Evolutionary conservation across 2,329 filamentous ascomycete genomes (phyloP), one percentile per base, ranked within the genome.

Genomic region (Colletotrichum aenigma): DNA sequence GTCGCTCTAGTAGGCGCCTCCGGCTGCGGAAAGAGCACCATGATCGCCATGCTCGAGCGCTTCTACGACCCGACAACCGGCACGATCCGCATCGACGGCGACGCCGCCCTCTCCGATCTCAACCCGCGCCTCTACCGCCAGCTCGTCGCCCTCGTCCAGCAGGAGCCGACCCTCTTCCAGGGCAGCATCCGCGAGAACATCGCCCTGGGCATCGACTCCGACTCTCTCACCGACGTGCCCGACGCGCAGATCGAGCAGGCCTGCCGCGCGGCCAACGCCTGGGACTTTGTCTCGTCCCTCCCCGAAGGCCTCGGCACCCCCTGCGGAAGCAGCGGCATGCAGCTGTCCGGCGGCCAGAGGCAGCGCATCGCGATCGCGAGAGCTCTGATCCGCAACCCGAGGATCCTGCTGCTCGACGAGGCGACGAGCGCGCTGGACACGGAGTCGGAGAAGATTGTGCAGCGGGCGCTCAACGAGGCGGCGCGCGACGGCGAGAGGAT

Each of bases 361-460:
- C 94, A 95, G 81, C 91, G 93, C 26, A 89, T 95, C 38, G 93
- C 93, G 10, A 95, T 96, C 76, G 94, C 94, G 0, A 88, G 94
- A 9, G 92, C 92, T 13, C 92, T 95, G 32, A 88, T 95, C 69
- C 91, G 93, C 61, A 86, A 91, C 66, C 94, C 94, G 0, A 85
- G 87, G 1, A 90, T 96, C 3, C 84, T 96, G 4, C 89, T 96
- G 7, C 86, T 96, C 0, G 94, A 96, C 79, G 94, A 96, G 83
- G 94, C 94, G 2, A 96, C 94, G 0, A 86, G 84, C 24, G 86
- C 87, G 0, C 86, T 95, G 0, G 93, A 95, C 77, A 92, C 91
- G 0, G 89, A 93, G 79, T 92, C 89, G 1, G 93, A 95, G 81
- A 90, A 89, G 77, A 85, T 93, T 1, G 91, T 95, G 12, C 93